Evolutionary conservation across 2,329 filamentous ascomycete species (phyloP), one percentile per base, ranked within the genome.

Genomic region (Venturia pyrina): DNA sequence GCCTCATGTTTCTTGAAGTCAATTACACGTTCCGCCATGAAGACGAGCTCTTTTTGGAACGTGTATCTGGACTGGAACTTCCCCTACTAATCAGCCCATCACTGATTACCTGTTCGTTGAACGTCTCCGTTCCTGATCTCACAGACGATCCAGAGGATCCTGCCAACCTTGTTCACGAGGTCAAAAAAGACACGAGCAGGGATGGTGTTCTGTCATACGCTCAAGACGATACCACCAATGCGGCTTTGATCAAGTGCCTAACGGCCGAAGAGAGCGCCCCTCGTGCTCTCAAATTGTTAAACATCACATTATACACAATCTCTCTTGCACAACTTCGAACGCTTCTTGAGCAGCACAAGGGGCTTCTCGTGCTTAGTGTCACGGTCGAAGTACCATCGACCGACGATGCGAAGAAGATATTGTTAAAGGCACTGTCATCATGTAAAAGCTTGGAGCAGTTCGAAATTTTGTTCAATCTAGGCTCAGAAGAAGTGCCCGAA

Each of bases 11-110:
- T 66, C 68, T 82, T 60, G 78, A 81, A 66, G 70, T 81, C 28
- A 79, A 77, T 53, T 82, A 80, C 65, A 81, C 78, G 1, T 81
- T 78, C 66, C 73, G 79, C 6, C 78, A 80, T 69, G 75, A 77
- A 56, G 77, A 79, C 67, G 72, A 76, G 57, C 75, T 77, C 37
- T 79, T 80, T 68, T 71, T 79, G 70, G 71, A 69, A 37, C 75
- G 76, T 66, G 75, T 80, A 13, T 75, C 75, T 37, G 76, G 72
- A 3, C 68, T 70, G 1, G 77, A 79, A 66, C 64, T 78, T 59
- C 74, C 73, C 1, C 37, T 67, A 21, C 66, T 79, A 40, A 71
- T 78, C 21, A 74, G 73, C 1, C 76, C 76, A 17, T 73, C 73
- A 0, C 64, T 79, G 64, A 75, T 79, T n/a, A 74, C 72, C 46